A percentile compares a stretch with the other conserved stretches of the same genome.
Conservation (phyloP, 768 basidiomycete genomes). For the Auricularia heimuer region DNA sequence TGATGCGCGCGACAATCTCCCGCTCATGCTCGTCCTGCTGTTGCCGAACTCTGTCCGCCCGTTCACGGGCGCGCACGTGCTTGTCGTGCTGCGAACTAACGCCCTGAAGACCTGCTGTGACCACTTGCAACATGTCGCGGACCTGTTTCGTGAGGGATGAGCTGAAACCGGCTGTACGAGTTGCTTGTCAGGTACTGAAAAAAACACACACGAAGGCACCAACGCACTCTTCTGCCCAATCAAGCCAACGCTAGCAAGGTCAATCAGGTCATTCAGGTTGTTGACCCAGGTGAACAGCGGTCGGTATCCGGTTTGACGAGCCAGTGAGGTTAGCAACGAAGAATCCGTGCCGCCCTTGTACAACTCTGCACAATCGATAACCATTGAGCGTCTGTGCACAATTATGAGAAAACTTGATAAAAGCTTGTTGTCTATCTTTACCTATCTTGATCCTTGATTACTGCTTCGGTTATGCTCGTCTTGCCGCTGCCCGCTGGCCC, state of each 20-base stretch:
- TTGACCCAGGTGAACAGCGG: constrained; percentile 81
- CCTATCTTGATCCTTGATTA: constrained; percentile 48
- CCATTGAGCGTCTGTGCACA: constrained; percentile 46
- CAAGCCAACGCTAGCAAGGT: constrained; percentile 86
- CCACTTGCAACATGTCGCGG: constrained; percentile 73
- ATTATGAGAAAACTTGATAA: background rate
- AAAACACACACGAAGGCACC: background rate
- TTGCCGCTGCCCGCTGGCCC: constrained; percentile 84
- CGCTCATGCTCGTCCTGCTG: constrained; percentile 28
- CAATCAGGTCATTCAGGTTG: constrained; percentile 72
- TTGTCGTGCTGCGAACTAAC: constrained; percentile 44
- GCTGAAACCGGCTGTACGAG: constrained; percentile 61
- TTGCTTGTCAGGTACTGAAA: background rate
- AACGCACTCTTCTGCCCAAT: constrained; percentile 83
- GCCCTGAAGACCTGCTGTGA: constrained; percentile 57
- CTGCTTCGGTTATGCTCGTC: constrained; percentile 41
- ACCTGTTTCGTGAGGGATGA: constrained; percentile 74
- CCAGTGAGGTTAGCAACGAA: constrained; percentile 56
- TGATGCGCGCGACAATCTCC: constrained; percentile 30
- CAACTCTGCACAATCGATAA: constrained; percentile 78
- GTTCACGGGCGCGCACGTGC: constrained; percentile 28
- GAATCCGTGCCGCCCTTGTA: constrained; percentile 60
- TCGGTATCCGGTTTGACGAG: constrained; percentile 79
- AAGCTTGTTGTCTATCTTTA: constrained; percentile 15
- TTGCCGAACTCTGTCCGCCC: constrained; percentile 29